Evolutionary conservation across 225 moss, liverwort and hornwort genomes (phyloP).

Genomic region (Polytrichum commune): DNA sequence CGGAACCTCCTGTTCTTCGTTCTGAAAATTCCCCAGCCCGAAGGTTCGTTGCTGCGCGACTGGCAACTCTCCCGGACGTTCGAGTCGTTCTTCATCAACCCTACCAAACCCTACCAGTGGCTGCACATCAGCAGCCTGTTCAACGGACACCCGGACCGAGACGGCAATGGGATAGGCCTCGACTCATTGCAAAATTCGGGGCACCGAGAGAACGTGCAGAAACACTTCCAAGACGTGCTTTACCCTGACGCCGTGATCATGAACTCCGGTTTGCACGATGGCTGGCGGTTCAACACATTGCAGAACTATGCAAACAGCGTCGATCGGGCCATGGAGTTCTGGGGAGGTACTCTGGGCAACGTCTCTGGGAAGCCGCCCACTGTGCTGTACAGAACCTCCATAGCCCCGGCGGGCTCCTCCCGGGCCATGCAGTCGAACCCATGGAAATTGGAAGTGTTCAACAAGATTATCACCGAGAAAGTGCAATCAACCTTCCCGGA

Average conservation of each 20-base stretch:
- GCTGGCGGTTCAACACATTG: constrained; percentile 20
- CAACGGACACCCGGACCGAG: constrained; percentile 49
- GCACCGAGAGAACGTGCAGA: constrained; percentile 31
- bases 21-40: constrained; percentile 33
- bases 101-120: constrained; percentile 29
- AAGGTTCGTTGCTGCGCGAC: constrained; percentile 22
- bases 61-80: constrained; percentile 36
- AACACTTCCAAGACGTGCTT: constrained; percentile 21
- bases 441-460: constrained; percentile 45
- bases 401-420: constrained; percentile 31
- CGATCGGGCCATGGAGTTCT: constrained; percentile 32
- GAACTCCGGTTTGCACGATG: constrained; percentile 75
- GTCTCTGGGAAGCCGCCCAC: constrained; percentile 11
- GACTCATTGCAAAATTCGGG: constrained; percentile 19
- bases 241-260: constrained; percentile 50
- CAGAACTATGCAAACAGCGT: constrained; percentile 23
- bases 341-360: constrained; percentile 24
- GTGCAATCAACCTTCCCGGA: constrained; percentile 34
- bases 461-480: constrained; percentile 53
- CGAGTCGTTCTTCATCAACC: constrained; percentile 58
- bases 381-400: constrained; percentile 31
- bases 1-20: constrained; percentile 56
- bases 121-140: constrained; percentile 47
- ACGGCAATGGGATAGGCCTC: constrained; percentile 28
- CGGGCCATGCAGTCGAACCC: constrained; percentile 15